Evolutionary conservation across 2,329 filamentous ascomycete genomes (phyloP), one percentile per base, ranked within the genome.

Genomic region (Pyricularia sp.): DNA sequence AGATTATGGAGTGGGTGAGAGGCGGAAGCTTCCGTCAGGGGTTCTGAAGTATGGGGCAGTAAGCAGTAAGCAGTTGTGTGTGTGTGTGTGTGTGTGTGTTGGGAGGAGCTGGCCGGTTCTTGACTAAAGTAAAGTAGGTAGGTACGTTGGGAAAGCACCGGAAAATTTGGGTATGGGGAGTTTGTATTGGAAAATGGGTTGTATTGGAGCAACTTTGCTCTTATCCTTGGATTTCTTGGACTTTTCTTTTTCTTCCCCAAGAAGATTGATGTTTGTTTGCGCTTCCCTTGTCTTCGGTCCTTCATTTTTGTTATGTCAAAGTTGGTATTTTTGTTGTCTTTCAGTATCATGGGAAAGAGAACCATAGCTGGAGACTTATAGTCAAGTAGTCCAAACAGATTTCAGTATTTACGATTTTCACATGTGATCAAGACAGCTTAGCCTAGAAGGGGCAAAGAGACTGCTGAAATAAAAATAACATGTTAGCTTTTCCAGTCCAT

Each of bases 1-100:
- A 97, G 81, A 88, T 97, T 71, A 86, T 91, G 68, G 94, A 97
- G 79, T 96, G 91, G 88, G 85, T 93, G 70, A 78, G 84, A 50
- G 80, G 78, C 23, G 82, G 80, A 5, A 79, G 75, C n/a, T 84
- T 82, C 68, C 63, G 69, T n/a, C 23, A 31, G 31, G 64, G 64
- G 4, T 65, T 65, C 42, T 55, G 42, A 55, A 3, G 9, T 55
- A 55, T 10, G 42, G 42, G 3, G 20, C 20, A 55, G 2, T 17
- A 42, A 1, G 4, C 2, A 42, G 14, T 42, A n/a, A n/a, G n/a
- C n/a, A n/a, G n/a, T n/a, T n/a, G n/a, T n/a, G n/a, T n/a, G n/a
- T n/a, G n/a, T n/a, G n/a, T n/a, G n/a, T n/a, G n/a, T n/a, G n/a
- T 4, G 33, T 11, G 31, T 33, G 9, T 14, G 12, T 17, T 55